A percentile compares a stretch with the other conserved stretches of the same genome.
phyloP scores from a whole-genome alignment of 352 stramenopile species.

The Globisporangium barbulae region DNA sequence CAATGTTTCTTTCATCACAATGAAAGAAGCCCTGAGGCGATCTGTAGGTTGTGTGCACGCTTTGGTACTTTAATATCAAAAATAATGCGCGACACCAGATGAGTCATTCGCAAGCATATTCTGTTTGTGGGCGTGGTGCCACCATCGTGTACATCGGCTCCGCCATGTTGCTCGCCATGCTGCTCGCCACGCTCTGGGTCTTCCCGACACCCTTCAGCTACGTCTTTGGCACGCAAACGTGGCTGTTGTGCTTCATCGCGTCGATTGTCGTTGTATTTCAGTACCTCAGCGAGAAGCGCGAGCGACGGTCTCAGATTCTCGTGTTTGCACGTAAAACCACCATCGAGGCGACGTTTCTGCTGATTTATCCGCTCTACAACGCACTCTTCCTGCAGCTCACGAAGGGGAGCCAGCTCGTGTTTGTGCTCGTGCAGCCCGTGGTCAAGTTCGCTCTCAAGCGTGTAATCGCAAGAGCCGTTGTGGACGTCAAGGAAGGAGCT shows the following conservation, averaged over 20 bases:
- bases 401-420: not conserved
- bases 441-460: conserved; percentile 1
- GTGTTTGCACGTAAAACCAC: not conserved
- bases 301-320: not conserved
- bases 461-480: not conserved
- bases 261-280: not conserved
- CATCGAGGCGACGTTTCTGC: not conserved
- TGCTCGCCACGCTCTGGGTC: conserved; percentile 8
- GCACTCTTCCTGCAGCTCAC: not conserved
- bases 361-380: conserved; percentile 1
- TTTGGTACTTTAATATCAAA: too few relatives aligned
- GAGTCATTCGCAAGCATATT: too few relatives aligned
- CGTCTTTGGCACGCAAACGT: not conserved
- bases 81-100: too few relatives aligned
- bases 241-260: not conserved
- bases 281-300: not conserved
- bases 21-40: too few relatives aligned
- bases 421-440: not conserved
- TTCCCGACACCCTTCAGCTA: conserved; percentile 2
- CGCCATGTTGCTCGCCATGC: too few relatives aligned
- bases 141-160: not conserved
- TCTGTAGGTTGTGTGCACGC: too few relatives aligned
- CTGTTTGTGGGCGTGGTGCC: not conserved
- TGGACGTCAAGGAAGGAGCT: not conserved
- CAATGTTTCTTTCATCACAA: too few relatives aligned